Evolutionary conservation across 345 rosid genomes (phyloP), one percentile per base, ranked within the genome.

Genomic region (Gossypium arboreum): DNA sequence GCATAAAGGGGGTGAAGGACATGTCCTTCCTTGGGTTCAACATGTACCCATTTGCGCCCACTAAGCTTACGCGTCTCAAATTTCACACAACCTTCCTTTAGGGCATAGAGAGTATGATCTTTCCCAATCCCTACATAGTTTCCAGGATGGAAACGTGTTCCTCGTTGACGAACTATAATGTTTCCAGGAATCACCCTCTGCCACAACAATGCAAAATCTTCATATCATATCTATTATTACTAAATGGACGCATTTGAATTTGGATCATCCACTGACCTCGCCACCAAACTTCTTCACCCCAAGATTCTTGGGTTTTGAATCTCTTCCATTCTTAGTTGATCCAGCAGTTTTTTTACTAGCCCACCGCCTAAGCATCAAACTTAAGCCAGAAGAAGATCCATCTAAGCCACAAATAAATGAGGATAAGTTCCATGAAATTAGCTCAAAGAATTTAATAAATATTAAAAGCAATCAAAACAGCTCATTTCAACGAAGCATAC

Each of bases 211-310:
- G 43, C 16, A 3, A 60, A 60, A 60, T 27, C 12, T 55, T 55
- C 64, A 59, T 4, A 59, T 59, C 41, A 4, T 24, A 60, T 60
- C 65, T 11, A 58, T 15, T 58, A 22, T 22, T 58, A 24, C 39
- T 11, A 58, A 24, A 58, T 58, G 63, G 63, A 58, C 12, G 63
- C 15, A 24, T 10, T 58, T 58, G 63, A 58, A 24, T 24, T 13
- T 24, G 63, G 17, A 58, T 58, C 63, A 63, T 34, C 71, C 57
- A 76, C 74, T 82, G 34, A 90, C 97, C 94, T 91, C 97, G 17
- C 91, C 97, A 50, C 99, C 97, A n/a, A 88, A 95, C 60, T 93
- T 91, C 90, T 93, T 93, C 44, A 91, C 97, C 9, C 94, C 99
- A n/a, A 95, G 97, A 74, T 87, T 81, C 89, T 91, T 91, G 24